A percentile compares a stretch with the other conserved stretches of the same genome.
Conservation (phyloP, 192 early-diverging fungal genomes). For the Bifiguratus adelaidae region DNA sequence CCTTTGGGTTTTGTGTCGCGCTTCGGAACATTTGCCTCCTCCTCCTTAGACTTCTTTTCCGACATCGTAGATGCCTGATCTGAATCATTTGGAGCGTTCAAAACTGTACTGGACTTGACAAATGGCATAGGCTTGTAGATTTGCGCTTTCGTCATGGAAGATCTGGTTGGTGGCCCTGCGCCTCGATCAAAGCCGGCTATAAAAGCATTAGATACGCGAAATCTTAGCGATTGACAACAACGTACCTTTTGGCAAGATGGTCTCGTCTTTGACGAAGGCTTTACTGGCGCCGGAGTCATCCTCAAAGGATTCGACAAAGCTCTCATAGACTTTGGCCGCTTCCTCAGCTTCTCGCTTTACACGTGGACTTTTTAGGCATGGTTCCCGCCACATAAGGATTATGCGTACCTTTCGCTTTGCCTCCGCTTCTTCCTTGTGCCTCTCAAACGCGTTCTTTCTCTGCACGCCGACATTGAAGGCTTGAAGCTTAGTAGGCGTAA, state of each 20-base stretch:
- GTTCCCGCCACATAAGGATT: background rate
- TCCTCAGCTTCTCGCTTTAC: constrained; percentile 67
- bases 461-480: constrained; percentile 55
- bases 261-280: constrained; percentile 39
- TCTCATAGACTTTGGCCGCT: constrained; percentile 63
- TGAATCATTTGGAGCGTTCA: background rate
- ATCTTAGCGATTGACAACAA: no score
- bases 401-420: constrained; percentile 55
- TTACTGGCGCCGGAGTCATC: constrained; percentile 26
- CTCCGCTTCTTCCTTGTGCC: constrained; percentile 65
- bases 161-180: no score
- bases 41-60: constrained; percentile 13
- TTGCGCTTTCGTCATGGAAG: background rate
- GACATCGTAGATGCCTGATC: no score
- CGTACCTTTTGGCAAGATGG: constrained; percentile 30
- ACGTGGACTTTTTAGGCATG: background rate
- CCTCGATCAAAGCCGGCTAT: no score
- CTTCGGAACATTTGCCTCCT: constrained; percentile 8
- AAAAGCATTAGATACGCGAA: no score
- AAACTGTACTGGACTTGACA: constrained; percentile 17
- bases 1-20: constrained; percentile 34
- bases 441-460: constrained; percentile 67
- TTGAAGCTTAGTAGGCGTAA: constrained; percentile 52
- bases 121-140: constrained; percentile 16
- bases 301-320: constrained; percentile 77